These are phyloP conservation scores for Aspergillus ostianus DNA, from an alignment of 495 filamentous ascomycete genomes.

Conservation along the genomic window DNA sequence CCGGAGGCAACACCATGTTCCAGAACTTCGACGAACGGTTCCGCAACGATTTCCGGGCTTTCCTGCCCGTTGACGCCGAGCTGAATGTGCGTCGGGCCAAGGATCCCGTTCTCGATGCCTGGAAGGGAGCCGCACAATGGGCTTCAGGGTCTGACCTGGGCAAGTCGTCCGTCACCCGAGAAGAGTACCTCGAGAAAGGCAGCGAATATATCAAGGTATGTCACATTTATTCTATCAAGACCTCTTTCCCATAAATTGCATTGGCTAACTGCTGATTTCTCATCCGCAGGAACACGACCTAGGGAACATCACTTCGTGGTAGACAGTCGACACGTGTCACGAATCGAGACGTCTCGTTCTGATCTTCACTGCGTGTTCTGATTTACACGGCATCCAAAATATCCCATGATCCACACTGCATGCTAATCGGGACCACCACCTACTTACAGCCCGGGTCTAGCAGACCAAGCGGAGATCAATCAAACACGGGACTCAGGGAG, in stretches of 20 bases:
- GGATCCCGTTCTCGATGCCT: conserved; percentile 80
- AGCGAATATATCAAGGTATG: conserved; percentile 80
- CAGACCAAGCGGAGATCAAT: background rate
- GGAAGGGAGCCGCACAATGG: conserved; percentile 90
- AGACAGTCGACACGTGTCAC: conserved; percentile 1
- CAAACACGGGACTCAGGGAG: conserved; percentile 3
- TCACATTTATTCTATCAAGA: background rate
- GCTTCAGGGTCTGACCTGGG: conserved; percentile 37
- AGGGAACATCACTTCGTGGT: conserved; percentile 59
- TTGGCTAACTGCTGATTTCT: conserved; percentile 11
- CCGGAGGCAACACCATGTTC: conserved; percentile 89
- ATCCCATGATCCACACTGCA: background rate
- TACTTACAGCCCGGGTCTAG: background rate
- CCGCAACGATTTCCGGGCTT: conserved; percentile 64
- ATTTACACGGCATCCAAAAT: background rate
- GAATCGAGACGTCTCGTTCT: background rate
- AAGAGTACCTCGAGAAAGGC: conserved; percentile 83
- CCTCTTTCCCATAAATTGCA: background rate
- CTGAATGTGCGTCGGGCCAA: conserved; percentile 66
- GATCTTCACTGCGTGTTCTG: background rate
- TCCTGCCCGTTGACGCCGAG: conserved; percentile 65
- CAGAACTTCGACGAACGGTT: conserved; percentile 83
- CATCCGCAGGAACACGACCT: conserved; percentile 69
- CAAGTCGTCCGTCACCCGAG: conserved; percentile 55
- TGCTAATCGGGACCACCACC: background rate